Conservation (phyloP, 352 stramenopile species). For the Phytopythium mirpurense region DNA sequence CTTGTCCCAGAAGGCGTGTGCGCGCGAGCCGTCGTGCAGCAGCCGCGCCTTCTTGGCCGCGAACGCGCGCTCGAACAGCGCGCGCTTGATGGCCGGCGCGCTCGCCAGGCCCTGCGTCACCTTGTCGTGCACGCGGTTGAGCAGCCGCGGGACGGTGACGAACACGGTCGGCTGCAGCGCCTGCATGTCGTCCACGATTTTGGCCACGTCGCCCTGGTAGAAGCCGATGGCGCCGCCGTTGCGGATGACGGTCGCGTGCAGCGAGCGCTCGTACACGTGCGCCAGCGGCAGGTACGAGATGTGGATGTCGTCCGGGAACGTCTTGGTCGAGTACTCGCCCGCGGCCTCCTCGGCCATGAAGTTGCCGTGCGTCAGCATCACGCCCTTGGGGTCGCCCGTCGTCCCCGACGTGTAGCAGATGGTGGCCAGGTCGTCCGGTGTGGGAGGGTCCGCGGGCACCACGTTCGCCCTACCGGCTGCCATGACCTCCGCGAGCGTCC, state of each 20-base stretch:
- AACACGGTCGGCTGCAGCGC: constrained; percentile 89
- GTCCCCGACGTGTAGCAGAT: constrained; percentile 86
- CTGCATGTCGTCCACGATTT: constrained; percentile 89
- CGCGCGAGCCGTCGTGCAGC: constrained; percentile 31
- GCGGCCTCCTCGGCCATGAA: constrained; percentile 21
- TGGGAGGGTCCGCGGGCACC: constrained; percentile 38
- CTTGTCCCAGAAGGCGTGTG: constrained; percentile 88
- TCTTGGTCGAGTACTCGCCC: constrained; percentile 11
- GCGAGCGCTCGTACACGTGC: constrained; percentile 91
- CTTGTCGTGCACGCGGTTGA: constrained; percentile 96
- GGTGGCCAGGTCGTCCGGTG: constrained; percentile 84
- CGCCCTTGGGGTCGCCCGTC: constrained; percentile 68
- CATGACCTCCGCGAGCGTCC: constrained; percentile 37
- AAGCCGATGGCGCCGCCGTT: constrained; percentile 87
- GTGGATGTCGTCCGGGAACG: constrained; percentile 30
- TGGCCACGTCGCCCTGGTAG: constrained; percentile 81
- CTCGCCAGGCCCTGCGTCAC: constrained; percentile 48
- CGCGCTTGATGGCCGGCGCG: constrained; percentile 78
- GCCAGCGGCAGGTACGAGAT: constrained; percentile 93
- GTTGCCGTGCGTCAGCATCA: constrained; percentile 59
- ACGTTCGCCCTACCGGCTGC: constrained; percentile 32
- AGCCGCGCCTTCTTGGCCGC: constrained; percentile 59
- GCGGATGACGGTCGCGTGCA: constrained; percentile 44
- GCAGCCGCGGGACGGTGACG: constrained; percentile 86
- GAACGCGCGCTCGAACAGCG: constrained; percentile 85